Base-by-base conservation (phyloP, 1,284 basidiomycete genomes). In the Papiliotrema terrestris region DNA sequence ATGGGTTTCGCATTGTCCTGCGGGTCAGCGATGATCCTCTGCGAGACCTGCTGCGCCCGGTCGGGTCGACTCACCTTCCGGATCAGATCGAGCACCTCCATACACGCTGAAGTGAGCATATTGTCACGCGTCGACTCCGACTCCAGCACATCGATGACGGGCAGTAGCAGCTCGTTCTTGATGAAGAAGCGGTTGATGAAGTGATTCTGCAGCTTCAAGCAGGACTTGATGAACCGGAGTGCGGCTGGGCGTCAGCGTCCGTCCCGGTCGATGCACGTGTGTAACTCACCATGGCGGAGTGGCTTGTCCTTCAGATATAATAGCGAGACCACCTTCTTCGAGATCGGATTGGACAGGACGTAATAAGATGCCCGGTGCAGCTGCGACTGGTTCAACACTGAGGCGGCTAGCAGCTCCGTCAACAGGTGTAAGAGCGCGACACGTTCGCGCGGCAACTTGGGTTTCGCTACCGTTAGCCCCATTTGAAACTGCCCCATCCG, bases 51-150 rank as follows among this genome's bases (percentile, higher is more conserved):
- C 29, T 32, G 29, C 29, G 6, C 6, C 6, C 11, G 15, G 6
- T 41, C 17, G 17, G 6, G 8, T 17, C 39, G 15, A 20, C 83
- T 61, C 59, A 93, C 92, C 79, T 83, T 84, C 56, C 89, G 85
- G 73, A 98, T 89, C 61, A 84, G 82, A 67, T 98, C 95, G 67
- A 98, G 91, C 60, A 91, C 89, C 71, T 98, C 95, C 68, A 96
- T 86, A 79, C 91, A 97, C 19, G 94, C 90, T 61, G 92, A 94
- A 66, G 87, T 89, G 45, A 98, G 80, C 61, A 99, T 82, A 74
- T 95, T 98, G 76, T 98, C 95, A 56, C 89, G 82, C 45, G 82
- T 81, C 29, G 87, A 87, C 75, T 98, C 95, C 49, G 83, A 83
- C 36, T 88, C 74, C 26, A 91, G 87, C 55, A 98, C 78, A 54